A percentile compares a stretch with the other conserved stretches of the same genome.
Conservation (phyloP, 129 eudicot genomes). For the Ambrosia artemisiifolia region DNA sequence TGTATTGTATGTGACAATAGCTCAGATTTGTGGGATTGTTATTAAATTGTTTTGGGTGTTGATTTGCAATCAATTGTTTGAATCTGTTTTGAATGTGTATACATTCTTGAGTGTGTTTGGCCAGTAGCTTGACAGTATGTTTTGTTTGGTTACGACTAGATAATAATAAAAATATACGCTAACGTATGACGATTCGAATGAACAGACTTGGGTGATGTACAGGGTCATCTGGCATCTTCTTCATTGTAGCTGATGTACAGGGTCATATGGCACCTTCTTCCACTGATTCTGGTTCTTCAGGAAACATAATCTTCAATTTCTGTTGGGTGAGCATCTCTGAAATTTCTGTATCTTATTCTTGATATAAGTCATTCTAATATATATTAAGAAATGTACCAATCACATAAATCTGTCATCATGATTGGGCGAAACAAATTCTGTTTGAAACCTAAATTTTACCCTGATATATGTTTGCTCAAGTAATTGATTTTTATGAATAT, state of each 20-base stretch:
- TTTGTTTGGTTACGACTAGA: too few relatives aligned
- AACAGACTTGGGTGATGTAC: too few relatives aligned
- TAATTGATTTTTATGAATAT: background rate
- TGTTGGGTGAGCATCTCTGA: conserved; percentile 70
- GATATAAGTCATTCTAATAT: background rate
- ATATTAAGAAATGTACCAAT: background rate
- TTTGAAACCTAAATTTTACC: background rate
- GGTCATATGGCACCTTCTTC: conserved; percentile 94
- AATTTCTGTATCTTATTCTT: background rate
- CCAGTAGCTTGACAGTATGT: too few relatives aligned
- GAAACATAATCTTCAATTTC: conserved; percentile 89
- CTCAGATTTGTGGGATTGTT: too few relatives aligned
- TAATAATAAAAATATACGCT: too few relatives aligned
- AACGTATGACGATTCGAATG: too few relatives aligned
- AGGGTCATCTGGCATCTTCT: too few relatives aligned
- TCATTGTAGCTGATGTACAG: conserved; percentile 38
- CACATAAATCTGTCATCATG: background rate
- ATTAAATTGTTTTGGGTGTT: too few relatives aligned
- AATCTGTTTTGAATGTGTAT: too few relatives aligned
- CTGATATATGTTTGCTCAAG: conserved; percentile 10
- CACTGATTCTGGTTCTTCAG: conserved; percentile 88
- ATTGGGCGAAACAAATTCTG: background rate
- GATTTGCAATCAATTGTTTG: too few relatives aligned
- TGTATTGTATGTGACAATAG: too few relatives aligned
- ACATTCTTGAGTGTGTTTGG: too few relatives aligned